These are phyloP conservation scores for Hypoxylon fuscum DNA, from an alignment of 495 filamentous ascomycete species.

Conservation along the genomic window DNA sequence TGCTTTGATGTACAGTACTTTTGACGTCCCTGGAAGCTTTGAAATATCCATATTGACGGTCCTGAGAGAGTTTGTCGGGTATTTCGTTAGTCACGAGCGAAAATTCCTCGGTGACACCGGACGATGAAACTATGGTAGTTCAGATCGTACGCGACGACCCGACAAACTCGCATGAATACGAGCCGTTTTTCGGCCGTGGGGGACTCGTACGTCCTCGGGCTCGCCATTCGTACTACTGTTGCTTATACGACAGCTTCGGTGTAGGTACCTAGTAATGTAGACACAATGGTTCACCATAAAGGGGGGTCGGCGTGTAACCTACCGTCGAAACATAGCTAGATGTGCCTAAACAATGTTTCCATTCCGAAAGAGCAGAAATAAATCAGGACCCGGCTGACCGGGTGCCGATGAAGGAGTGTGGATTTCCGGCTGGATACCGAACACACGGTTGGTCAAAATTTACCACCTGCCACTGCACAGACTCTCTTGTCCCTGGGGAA, in stretches of 20 bases:
- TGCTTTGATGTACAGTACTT: not conserved
- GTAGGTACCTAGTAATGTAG: no score
- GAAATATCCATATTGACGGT: not conserved
- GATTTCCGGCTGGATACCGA: constrained; percentile 9
- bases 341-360: no score
- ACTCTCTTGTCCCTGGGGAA: constrained; percentile 13
- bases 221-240: constrained; percentile 2
- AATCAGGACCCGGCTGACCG: constrained; percentile 2
- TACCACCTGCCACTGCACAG: constrained; percentile 6
- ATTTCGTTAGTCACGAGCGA: constrained; percentile 6
- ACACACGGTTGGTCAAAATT: constrained; percentile 8
- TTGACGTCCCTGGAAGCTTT: not conserved
- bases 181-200: constrained; percentile 2
- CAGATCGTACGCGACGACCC: constrained; percentile 4
- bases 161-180: constrained; percentile 28
- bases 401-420: constrained; percentile 5
- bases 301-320: no score
- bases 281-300: no score
- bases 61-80: constrained; percentile 3
- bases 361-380: not conserved
- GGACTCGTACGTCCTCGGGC: not conserved
- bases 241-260: not conserved
- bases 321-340: no score
- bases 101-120: constrained; percentile 20
- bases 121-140: not conserved